Conservation (phyloP, 257 asterid species). For the Solanum commersonii region DNA sequence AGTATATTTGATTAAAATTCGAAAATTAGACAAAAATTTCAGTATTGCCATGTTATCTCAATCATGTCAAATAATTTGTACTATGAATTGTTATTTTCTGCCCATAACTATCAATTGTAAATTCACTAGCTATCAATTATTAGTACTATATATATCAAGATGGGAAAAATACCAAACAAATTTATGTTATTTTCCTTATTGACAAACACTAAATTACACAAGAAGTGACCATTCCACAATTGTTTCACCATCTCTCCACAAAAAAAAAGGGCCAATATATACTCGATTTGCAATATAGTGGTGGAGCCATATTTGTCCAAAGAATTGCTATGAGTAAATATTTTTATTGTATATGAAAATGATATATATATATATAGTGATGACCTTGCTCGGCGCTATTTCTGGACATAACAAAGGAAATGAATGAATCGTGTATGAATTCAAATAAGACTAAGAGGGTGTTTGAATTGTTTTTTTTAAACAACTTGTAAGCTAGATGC, state of each 20-base stretch:
- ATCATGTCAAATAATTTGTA: background rate
- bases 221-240: background rate
- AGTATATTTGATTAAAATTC: no score
- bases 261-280: background rate
- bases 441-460: background rate
- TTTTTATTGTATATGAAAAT: no score
- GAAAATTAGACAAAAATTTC: background rate
- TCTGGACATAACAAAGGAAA: rapidly evolving
- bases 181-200: background rate
- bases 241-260: background rate
- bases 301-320: background rate
- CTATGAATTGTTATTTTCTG: background rate
- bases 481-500: no score
- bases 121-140: background rate
- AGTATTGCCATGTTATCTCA: background rate
- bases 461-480: no score
- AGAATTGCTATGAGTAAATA: background rate
- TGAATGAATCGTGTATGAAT: no score
- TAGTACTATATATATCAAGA: background rate
- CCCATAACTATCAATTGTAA: background rate
- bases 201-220: background rate
- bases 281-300: background rate
- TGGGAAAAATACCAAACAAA: background rate
- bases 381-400: background rate
- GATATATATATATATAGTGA: background rate